Base-by-base conservation (phyloP, 2,329 filamentous ascomycete genomes). In the Neofusicoccum cordaticola region DNA sequence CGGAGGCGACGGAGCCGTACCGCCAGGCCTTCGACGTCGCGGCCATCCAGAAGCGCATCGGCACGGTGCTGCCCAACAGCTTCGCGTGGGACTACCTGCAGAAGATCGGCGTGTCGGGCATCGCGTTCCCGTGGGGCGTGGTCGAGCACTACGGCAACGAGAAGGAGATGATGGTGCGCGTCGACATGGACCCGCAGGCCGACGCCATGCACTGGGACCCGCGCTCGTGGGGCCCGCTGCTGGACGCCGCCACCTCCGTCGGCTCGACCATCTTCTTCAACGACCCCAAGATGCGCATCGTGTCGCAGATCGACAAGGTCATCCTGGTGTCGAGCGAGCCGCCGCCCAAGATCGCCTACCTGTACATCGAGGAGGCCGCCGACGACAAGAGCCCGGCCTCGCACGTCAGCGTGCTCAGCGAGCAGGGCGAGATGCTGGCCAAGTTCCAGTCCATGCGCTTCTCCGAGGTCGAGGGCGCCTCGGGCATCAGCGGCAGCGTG, bases 241-340 rank as follows among this genome's bases (percentile, higher is more conserved):
- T 81, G 2, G 79, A 81, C 63, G 74, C 79, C 2, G 79, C 79
- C 1, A 79, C 78, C 0, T 81, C 79, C 0, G 72, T 81, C 3
- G 78, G 77, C 2, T 80, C 79, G 0, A 75, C 76, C 0, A 71
- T 81, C 22, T 80, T 80, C 68, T 77, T 73, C 66, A 69, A 76
- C 34, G 67, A 73, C 9, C 73, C 75, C 1, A 70, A 70, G 19
- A 72, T 81, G 48, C 76, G 79, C 11, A 81, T 81, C 66, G 72
- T 75, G 11, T 67, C 73, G 13, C 67, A 72, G 11, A 71, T 80
- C 19, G 70, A 73, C 15, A 66, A 70, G 9, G 67, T 79, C 0
- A 64, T 69, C 1, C 69, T 77, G 27, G 41, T 69, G 15, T 68
- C 71, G 1, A 22, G 34, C 3, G 57, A 56, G 1, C 50, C 62